Conservation (phyloP, 768 basidiomycete species). For the Lactifluus hygrophoroides region DNA sequence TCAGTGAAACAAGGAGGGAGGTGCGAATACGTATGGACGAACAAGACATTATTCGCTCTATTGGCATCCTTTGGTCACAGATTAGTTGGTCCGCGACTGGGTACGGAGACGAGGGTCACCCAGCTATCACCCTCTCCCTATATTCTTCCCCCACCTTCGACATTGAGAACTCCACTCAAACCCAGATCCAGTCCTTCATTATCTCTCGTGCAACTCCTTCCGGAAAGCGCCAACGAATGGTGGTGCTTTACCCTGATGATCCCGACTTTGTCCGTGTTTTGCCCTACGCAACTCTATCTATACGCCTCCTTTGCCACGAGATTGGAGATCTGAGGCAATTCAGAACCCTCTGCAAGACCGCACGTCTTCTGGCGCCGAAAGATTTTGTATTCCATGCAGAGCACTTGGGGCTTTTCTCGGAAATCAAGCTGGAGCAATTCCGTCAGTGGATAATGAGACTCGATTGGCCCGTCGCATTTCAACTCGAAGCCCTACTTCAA, state of each 20-base stretch:
- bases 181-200: background rate
- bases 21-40: slow-evolving; percentile 31
- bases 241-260: slow-evolving; percentile 28
- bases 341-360: slow-evolving; percentile 30
- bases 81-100: slow-evolving; percentile 35
- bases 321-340: slow-evolving; percentile 32
- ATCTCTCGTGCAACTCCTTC: background rate
- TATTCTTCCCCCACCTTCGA: slow-evolving; percentile 36
- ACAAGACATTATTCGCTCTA: slow-evolving; percentile 25
- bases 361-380: slow-evolving; percentile 26
- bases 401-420: slow-evolving; percentile 38
- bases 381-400: slow-evolving; percentile 34
- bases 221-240: slow-evolving; percentile 30
- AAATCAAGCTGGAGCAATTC: slow-evolving; percentile 26
- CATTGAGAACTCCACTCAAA: background rate
- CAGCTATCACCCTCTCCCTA: slow-evolving; percentile 36
- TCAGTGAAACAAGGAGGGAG: slow-evolving; percentile 37
- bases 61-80: slow-evolving; percentile 39
- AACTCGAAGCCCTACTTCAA: slow-evolving; percentile 39
- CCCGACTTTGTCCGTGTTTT: slow-evolving; percentile 34
- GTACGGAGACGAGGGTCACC: slow-evolving; percentile 23
- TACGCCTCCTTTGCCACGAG: slow-evolving; percentile 41
- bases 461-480: slow-evolving; percentile 50
- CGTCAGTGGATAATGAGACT: slow-evolving; percentile 29
- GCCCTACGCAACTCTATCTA: slow-evolving; percentile 43